Percentiles rank a stretch among this genome's conserved stretches.
These are phyloP conservation scores for Talaromyces thailandensis DNA, from an alignment of 495 filamentous ascomycete genomes.

Conservation along the genomic window DNA sequence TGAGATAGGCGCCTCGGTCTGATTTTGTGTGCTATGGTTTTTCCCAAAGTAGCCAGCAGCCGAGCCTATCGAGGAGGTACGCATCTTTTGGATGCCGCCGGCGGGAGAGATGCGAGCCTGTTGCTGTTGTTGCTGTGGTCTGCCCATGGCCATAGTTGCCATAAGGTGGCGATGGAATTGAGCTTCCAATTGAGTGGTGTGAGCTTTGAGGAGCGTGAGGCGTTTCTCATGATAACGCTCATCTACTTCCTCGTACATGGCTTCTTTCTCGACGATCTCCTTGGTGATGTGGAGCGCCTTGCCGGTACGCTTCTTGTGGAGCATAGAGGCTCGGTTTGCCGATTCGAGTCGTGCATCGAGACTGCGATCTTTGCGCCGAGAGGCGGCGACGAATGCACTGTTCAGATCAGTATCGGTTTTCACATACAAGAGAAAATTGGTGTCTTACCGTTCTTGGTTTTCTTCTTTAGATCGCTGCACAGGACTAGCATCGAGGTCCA, in stretches of 20 bases:
- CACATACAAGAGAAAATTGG: neutral
- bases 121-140: constrained; percentile 10
- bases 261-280: constrained; percentile 82
- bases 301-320: constrained; percentile 85
- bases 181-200: constrained; percentile 33
- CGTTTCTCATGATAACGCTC: constrained; percentile 47
- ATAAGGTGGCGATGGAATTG: constrained; percentile 33
- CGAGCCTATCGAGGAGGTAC: constrained; percentile 6
- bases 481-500: constrained; percentile 28
- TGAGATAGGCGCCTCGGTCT: neutral
- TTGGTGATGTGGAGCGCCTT: constrained; percentile 75
- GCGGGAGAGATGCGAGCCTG: constrained; percentile 11
- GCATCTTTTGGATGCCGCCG: constrained; percentile 32
- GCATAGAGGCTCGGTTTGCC: constrained; percentile 75
- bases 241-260: constrained; percentile 97
- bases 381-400: constrained; percentile 83
- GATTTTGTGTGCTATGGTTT: neutral
- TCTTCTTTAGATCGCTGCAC: constrained; percentile 54
- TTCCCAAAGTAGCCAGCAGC: neutral
- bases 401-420: constrained; percentile 8
- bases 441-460: constrained; percentile 73
- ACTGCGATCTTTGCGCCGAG: constrained; percentile 80
- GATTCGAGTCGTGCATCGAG: constrained; percentile 87
- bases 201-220: constrained; percentile 32
- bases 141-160: constrained; percentile 18